Conservation (phyloP, 2,329 filamentous ascomycete species). For the Calonectria crousiana region DNA sequence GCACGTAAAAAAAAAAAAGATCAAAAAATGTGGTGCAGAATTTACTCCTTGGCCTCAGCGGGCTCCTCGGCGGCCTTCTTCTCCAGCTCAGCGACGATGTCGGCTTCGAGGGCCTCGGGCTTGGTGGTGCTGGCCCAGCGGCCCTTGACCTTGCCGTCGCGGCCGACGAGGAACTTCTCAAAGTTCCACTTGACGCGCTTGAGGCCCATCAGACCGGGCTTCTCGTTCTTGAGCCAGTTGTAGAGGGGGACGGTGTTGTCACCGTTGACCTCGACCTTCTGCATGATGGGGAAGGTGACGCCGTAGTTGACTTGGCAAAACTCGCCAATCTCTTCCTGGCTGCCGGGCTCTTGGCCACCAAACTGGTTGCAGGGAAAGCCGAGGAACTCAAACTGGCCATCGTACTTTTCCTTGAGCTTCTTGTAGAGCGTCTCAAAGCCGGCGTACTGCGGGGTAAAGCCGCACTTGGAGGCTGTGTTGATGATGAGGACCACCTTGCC, state of each 20-base stretch:
- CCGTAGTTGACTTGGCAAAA: conserved; percentile 95
- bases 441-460: conserved; percentile 96
- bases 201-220: conserved; percentile 87
- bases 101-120: conserved; percentile 82
- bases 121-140: conserved; percentile 91
- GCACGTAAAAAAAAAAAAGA: background rate
- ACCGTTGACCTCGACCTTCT: conserved; percentile 96
- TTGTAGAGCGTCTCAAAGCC: conserved; percentile 94
- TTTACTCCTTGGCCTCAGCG: background rate
- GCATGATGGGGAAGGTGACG: conserved; percentile 89
- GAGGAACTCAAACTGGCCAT: conserved; percentile 84
- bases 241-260: conserved; percentile 82
- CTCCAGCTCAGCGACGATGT: conserved; percentile 79
- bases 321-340: conserved; percentile 81
- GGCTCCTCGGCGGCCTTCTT: conserved; percentile 18
- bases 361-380: conserved; percentile 99
- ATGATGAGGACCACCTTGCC: conserved; percentile 96
- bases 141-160: conserved; percentile 86
- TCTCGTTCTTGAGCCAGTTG: conserved; percentile 79
- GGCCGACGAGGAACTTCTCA: conserved; percentile 94
- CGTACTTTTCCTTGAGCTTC: conserved; percentile 75
- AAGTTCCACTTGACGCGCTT: conserved; percentile 99
- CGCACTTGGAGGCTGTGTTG: conserved; percentile 99
- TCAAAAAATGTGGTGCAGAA: background rate
- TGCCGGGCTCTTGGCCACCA: conserved; percentile 87